Evolutionary conservation across 202 grass and related monocot genomes (phyloP).

Genomic region (Sporobolus alterniflorus): DNA sequence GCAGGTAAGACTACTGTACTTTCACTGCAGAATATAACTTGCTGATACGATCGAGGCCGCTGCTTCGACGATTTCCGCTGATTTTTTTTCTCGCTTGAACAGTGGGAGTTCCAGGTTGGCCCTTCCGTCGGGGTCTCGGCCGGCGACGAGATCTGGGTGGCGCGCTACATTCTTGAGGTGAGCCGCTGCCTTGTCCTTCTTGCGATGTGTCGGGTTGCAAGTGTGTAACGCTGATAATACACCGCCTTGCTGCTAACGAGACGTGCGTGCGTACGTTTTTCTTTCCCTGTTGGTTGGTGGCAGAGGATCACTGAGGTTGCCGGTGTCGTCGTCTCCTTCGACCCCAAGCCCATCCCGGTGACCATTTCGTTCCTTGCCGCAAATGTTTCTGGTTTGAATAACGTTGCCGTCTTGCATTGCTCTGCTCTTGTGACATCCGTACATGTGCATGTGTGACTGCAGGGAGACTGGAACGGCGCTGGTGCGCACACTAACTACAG

Average conservation of each 20-base stretch:
- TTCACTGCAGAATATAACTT: neutral
- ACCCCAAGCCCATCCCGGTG: conserved; percentile 87
- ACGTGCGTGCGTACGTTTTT: neutral
- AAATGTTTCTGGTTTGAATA: neutral
- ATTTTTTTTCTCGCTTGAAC: neutral
- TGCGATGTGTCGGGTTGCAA: too few species aligned
- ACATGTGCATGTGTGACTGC: neutral
- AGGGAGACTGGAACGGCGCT: conserved; percentile 97
- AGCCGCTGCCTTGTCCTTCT: neutral
- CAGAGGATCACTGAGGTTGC: conserved; percentile 90
- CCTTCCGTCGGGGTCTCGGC: conserved; percentile 75
- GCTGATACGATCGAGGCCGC: too few species aligned
- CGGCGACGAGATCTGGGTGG: conserved; percentile 75
- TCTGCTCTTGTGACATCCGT: neutral
- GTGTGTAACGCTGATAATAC: neutral
- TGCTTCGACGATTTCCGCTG: neutral
- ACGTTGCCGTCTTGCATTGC: too few species aligned
- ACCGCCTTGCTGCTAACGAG: neutral
- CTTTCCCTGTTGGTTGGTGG: neutral
- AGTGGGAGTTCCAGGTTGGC: conserved; percentile 97
- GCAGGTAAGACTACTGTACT: conserved; percentile 41
- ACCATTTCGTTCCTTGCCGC: neutral
- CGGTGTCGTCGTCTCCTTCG: conserved; percentile 73
- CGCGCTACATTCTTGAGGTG: conserved; percentile 91
- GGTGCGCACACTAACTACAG: conserved; percentile 94